Evolutionary conservation across 768 basidiomycete genomes (phyloP), one percentile per base, ranked within the genome.

Genomic region (Serendipita sp.): DNA sequence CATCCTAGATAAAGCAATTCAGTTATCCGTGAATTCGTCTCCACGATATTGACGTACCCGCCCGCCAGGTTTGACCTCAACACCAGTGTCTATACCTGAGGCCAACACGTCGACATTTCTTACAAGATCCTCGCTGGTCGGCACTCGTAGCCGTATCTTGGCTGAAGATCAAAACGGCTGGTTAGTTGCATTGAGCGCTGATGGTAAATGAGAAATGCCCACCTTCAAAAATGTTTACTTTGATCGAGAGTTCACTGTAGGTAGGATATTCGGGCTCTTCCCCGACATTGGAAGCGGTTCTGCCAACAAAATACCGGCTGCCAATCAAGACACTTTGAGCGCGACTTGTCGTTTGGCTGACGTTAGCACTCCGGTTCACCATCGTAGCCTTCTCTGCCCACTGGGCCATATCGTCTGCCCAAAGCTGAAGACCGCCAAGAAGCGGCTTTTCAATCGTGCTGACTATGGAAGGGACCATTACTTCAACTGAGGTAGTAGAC

Each of bases 371-470:
- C 66, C 64, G 8, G 66, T 70, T 62, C 69, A 70, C 3, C 66
- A 68, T 46, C 50, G 70, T 69, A 3, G 76, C 73, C 15, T 75
- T 77, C 62, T 87, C 87, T 2, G 86, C 69, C 62, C 86, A 79
- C 69, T 88, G 90, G n/a, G 84, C 75, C 31, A 85, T 71, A 70
- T 97, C 93, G 70, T 99, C 96, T 4, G 84, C 85, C 79, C 87
- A 90, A 69, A 85, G 86, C 72, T 97, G 92, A 16, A 98, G 72
- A 11, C 82, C 81, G 70, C 97, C 91, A 5, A 93, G 73, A 1
- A 76, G 66, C 3, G 74, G 69, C 72, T 97, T 95, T 8, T 81
- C 77, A 55, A 91, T 68, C 44, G 67, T 66, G 36, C 73, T 66
- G 44, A 71, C 70, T n/a, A 87, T 72, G 3, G 84, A 83, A 13